A percentile compares a stretch with the other conserved stretches of the same genome.
Evolutionary conservation across 495 filamentous ascomycete species (phyloP).

Genomic region (Aspergillus ostianus): DNA sequence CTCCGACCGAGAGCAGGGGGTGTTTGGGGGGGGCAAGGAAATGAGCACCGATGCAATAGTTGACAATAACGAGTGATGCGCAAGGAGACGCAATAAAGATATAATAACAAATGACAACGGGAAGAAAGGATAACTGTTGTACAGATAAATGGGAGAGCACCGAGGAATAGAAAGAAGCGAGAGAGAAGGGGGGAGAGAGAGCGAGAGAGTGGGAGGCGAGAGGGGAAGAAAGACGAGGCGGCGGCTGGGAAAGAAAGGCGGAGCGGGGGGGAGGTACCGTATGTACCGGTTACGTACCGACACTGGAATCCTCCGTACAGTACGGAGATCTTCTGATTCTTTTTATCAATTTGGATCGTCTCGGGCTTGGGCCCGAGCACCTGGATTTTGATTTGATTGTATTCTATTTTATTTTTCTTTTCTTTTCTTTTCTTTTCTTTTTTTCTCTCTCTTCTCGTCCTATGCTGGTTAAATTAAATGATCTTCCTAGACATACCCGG

Average conservation of each 20-base stretch:
- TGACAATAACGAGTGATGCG: slow-evolving; percentile 21
- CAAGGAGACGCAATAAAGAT: slow-evolving; percentile 14
- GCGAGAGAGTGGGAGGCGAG: slow-evolving; percentile 30
- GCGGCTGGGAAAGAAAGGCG: slow-evolving; percentile 25
- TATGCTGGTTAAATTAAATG: not conserved
- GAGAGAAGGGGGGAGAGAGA: slow-evolving; percentile 29
- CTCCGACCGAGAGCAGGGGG: slow-evolving; percentile 19
- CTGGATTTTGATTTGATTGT: slow-evolving; percentile 3
- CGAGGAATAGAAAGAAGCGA: slow-evolving; percentile 28
- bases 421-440: slow-evolving; percentile 2
- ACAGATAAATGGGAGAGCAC: slow-evolving; percentile 31
- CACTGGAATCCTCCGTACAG: too few relatives aligned
- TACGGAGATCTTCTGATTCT: too few relatives aligned
- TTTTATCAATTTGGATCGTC: not conserved
- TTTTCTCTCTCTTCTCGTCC: slow-evolving; percentile 1
- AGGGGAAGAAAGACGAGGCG: slow-evolving; percentile 24
- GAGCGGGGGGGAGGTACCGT: slow-evolving; percentile 15
- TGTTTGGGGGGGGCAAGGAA: not conserved
- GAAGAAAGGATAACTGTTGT: slow-evolving; percentile 37
- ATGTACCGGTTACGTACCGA: too few relatives aligned
- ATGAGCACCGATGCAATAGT: not conserved
- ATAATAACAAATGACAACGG: slow-evolving; percentile 17
- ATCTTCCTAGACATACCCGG: too few relatives aligned
- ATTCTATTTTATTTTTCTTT: slow-evolving; percentile 7
- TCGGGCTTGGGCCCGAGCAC: not conserved